These are phyloP conservation scores for Pseudogymnoascus verrucosus DNA, from an alignment of 2,329 filamentous ascomycete genomes.

Conservation along the genomic window DNA sequence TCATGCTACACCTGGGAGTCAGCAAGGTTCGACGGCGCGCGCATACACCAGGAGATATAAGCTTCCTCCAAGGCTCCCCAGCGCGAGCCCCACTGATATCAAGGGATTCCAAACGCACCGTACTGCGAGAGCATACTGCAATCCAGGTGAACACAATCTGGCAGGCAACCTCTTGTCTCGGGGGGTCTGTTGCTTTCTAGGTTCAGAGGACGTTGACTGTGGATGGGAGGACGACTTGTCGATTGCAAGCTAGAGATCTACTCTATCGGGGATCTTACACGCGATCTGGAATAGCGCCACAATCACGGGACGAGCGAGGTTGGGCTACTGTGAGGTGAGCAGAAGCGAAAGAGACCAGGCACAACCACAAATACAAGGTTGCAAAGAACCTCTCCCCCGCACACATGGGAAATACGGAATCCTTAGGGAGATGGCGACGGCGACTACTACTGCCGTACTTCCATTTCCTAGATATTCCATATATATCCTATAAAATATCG, in stretches of 20 bases:
- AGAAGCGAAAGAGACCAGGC: conserved; percentile 3
- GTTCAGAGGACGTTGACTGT: conserved; percentile 4
- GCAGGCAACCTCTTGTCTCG: neutral
- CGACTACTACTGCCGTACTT: neutral
- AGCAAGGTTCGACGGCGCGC: conserved; percentile 3
- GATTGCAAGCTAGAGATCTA: conserved; percentile 8
- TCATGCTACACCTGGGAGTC: neutral
- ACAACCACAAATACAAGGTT: conserved; percentile 4
- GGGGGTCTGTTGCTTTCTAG: neutral
- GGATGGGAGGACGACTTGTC: conserved; percentile 1
- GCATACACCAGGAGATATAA: conserved; percentile 5
- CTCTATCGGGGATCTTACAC: conserved; percentile 9
- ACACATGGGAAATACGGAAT: neutral
- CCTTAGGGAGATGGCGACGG: neutral
- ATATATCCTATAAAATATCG: neutral
- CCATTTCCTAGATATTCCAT: neutral
- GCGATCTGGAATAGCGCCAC: conserved; percentile 8
- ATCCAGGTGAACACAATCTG: neutral
- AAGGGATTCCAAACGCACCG: conserved; percentile 4
- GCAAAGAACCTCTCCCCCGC: neutral
- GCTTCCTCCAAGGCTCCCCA: conserved; percentile 5
- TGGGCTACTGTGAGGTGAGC: neutral
- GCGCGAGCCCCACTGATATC: neutral
- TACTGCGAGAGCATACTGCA: neutral
- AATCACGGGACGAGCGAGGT: conserved; percentile 6